Base-by-base conservation (phyloP, 208 protist species). In the Hexamita inflata region DNA sequence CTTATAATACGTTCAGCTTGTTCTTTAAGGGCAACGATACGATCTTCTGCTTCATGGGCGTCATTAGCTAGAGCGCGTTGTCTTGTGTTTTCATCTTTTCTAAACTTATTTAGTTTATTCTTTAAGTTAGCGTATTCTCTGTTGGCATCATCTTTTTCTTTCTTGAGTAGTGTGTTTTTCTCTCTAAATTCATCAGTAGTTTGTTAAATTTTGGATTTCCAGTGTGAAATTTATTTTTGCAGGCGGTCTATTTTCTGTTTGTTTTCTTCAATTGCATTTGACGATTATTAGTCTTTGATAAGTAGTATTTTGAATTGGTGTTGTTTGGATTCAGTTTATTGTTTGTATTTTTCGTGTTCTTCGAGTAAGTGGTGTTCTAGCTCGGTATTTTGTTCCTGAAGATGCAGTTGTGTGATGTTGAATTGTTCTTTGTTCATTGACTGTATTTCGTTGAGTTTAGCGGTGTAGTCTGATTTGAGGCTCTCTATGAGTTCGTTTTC, bases 231-330 rank as follows among this genome's bases (percentile, higher is more conserved):
- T 19, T 19, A 9, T 34, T 40, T 49, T 2, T 9, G 7, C 64
- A 70, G 38, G 9, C 40, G 26, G 19, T 70, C 64, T 4, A 70
- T 70, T 15, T n/a, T 4, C 32, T 4, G 11, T 34, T 70, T 70
- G 11, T 70, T 7, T 4, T 34, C 9, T 34, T 70, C 64, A 34
- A 70, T 70, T 15, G 64, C 64, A 11, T 42, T 4, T 9, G 64
- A 70, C 26, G 64, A 70, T 34, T 70, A 34, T n/a, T 70, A 34
- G 38, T 70, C 64, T 34, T 70, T 70, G 30, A 70, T 4, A 11
- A 70, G 38, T 11, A 70, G 40, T 28, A 70, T 45, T 34, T 70
- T 70, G 38, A 70, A 70, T 34, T 70, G 64, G 64, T 70, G 64
- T n/a, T 70, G 64, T 34, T 70, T 70, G 11, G 64, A 28, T 9